These are phyloP conservation scores for Penicillium paradoxum DNA, from an alignment of 495 filamentous ascomycete species.

Conservation along the genomic window DNA sequence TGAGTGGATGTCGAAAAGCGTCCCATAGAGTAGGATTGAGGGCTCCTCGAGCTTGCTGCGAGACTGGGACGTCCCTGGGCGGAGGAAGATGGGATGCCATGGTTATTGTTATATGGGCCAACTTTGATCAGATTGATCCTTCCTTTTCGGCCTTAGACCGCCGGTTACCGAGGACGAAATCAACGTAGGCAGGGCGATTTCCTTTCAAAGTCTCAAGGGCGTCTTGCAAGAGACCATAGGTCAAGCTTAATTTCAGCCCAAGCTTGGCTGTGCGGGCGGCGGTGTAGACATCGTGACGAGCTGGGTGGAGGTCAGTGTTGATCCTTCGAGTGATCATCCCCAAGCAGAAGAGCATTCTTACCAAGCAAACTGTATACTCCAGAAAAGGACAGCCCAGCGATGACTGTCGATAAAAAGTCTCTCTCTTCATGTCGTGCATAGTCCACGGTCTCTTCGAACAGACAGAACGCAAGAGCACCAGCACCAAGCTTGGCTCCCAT, in stretches of 20 bases:
- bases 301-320: slow-evolving; percentile 39
- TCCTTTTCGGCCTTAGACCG: slow-evolving; percentile 14
- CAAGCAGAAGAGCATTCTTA: slow-evolving; percentile 38
- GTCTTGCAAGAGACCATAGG: slow-evolving; percentile 80
- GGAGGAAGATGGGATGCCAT: too few relatives aligned
- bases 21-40: neutral
- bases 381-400: slow-evolving; percentile 74
- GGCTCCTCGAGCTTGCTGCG: neutral
- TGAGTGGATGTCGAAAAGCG: neutral
- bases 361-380: slow-evolving; percentile 85
- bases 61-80: neutral
- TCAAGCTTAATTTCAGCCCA: slow-evolving; percentile 70
- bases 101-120: neutral
- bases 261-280: slow-evolving; percentile 79
- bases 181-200: slow-evolving; percentile 64
- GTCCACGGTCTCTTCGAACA: slow-evolving; percentile 82
- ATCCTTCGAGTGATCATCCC: neutral
- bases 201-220: slow-evolving; percentile 57
- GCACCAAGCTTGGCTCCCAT: slow-evolving; percentile 64
- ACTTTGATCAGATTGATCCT: slow-evolving; percentile 17
- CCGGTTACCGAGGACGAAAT: slow-evolving; percentile 52
- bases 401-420: slow-evolving; percentile 70
- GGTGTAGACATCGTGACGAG: slow-evolving; percentile 74
- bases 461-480: slow-evolving; percentile 64
- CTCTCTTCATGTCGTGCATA: slow-evolving; percentile 57